Evolutionary conservation across 441 rosid species (phyloP).

Genomic region (Sinapis alba): DNA sequence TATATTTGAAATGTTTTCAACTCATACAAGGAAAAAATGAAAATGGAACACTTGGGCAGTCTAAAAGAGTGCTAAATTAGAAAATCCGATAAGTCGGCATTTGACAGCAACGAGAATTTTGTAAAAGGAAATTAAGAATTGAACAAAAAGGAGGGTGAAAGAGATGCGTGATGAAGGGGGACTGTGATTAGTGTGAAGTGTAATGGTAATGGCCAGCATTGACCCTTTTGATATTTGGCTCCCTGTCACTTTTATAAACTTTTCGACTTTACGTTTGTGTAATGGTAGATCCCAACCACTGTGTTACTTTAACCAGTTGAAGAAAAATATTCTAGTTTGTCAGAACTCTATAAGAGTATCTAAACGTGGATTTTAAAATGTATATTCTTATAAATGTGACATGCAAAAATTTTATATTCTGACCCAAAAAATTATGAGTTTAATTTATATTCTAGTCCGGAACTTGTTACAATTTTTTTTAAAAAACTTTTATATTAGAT

Average conservation of each 20-base stretch:
- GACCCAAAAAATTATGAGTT: neutral
- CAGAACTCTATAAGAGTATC: neutral
- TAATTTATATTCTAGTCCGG: neutral
- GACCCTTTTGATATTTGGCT: constrained; percentile 6
- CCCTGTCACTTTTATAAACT: constrained; percentile 10
- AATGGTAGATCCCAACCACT: neutral
- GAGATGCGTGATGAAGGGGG: constrained; percentile 21
- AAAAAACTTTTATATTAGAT: neutral
- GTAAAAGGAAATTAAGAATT: neutral
- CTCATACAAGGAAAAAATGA: neutral
- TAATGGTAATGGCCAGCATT: constrained; percentile 31
- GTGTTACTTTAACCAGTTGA: neutral
- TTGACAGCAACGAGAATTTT: neutral
- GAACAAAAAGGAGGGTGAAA: neutral
- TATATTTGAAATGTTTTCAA: neutral
- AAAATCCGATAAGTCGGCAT: neutral
- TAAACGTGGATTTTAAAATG: neutral
- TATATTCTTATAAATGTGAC: neutral
- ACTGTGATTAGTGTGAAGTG: constrained; percentile 17
- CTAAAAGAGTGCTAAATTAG: neutral
- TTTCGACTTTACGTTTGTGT: constrained; percentile 2
- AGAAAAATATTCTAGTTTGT: neutral
- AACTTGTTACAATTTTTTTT: too few relatives aligned
- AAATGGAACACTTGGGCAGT: neutral
- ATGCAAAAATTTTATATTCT: neutral